A percentile compares a stretch with the other conserved stretches of the same genome.
Conservation (phyloP, 176 grass and related monocot genomes). For the Carex parvula region DNA sequence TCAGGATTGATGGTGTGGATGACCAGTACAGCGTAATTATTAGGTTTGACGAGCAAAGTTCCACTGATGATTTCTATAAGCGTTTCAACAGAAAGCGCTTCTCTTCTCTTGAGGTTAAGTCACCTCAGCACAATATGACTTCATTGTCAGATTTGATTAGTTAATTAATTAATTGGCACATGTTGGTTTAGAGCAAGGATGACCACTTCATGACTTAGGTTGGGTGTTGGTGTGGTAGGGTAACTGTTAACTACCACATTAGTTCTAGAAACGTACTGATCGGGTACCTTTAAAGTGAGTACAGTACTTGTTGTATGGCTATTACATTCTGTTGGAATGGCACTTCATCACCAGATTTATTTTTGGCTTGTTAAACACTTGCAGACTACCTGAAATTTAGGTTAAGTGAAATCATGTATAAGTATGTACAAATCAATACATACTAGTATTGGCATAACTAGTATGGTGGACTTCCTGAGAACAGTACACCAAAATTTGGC, state of each 20-base stretch:
- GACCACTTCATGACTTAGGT: background rate
- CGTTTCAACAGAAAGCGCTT: constrained; percentile 72
- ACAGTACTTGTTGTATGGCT: background rate
- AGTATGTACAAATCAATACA: background rate
- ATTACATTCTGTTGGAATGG: background rate
- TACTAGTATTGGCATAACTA: background rate
- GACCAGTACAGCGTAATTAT: constrained; percentile 88
- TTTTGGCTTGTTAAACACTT: no score
- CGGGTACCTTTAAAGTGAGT: background rate
- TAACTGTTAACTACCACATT: background rate
- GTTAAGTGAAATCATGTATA: background rate
- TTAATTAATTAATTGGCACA: background rate
- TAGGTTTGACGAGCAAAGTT: constrained; percentile 69
- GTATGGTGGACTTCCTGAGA: background rate
- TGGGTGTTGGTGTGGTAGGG: background rate
- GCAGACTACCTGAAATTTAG: background rate
- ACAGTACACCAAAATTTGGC: background rate
- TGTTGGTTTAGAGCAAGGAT: background rate
- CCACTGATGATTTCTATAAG: constrained; percentile 67
- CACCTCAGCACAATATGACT: constrained; percentile 12
- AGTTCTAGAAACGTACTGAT: background rate
- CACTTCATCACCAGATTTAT: background rate
- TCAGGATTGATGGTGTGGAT: constrained; percentile 67
- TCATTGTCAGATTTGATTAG: background rate
- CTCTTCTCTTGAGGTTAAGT: constrained; percentile 72